Evolutionary conservation across 1,284 basidiomycete genomes (phyloP), one percentile per base, ranked within the genome.

Genomic region (Apiotrichum mycotoxinovorans): DNA sequence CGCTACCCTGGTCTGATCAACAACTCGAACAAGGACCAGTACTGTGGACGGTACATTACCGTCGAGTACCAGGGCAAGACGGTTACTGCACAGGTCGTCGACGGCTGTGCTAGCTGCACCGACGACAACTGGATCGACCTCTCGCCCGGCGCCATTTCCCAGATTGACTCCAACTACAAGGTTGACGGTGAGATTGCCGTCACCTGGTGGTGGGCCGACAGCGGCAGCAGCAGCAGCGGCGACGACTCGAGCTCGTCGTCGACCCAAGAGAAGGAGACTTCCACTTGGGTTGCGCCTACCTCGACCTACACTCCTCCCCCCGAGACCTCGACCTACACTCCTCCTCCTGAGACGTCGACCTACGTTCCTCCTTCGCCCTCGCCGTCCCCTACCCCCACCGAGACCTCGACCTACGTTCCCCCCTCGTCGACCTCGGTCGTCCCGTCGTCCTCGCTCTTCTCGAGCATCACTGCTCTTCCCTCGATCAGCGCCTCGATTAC

Each of bases 81-180:
- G 4, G 43, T 46, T 14, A 23, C 34, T 10, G 54, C 48, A 15
- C 20, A 45, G 43, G 43, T 56, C 23, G 35, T 35, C 35, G 54
- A 56, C 26, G 54, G 43, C 10, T 56, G 54, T 37, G 48, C 17
- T 4, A 25, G 20, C 17, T 51, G 54, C 26, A 38, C 42, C 3
- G 14, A n/a, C 12, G 35, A 42, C 45, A 18, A 52, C 27, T 34
- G 18, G 30, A 57, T 57, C n/a, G 56, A 57, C 51, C 56, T 57
- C 0, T 57, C 56, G 25, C 56, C 56, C 26, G 56, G 56, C 33
- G 56, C 56, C 20, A 53, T 53, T 33, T 11, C 10, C 1, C n/a
- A n/a, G 12, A 51, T 57, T 22, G 56, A 52, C 46, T 3, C 45
- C 33, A 44, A 57, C 56, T 57, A 53, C 34, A 33, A 33, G 22